Evolutionary conservation across 1,284 basidiomycete genomes (phyloP).

Genomic region (Peniophora sp.): DNA sequence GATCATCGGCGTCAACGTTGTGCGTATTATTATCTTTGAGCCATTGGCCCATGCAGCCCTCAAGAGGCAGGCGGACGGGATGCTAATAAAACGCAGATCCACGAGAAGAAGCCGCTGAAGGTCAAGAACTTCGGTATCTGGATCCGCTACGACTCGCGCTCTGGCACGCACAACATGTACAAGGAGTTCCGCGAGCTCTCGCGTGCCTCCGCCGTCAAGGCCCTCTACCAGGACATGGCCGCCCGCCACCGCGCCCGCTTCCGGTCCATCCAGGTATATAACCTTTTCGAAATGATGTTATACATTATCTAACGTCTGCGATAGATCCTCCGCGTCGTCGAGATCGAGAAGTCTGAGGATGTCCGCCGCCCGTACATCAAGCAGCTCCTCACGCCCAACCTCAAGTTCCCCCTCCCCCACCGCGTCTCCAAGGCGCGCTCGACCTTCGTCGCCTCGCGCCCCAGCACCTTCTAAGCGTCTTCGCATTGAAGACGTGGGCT

Average conservation of each 20-base stretch:
- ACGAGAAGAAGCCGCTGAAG: slow-evolving; percentile 95
- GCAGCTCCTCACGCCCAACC: slow-evolving; percentile 83
- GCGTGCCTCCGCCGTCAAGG: slow-evolving; percentile 93
- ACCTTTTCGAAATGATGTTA: neutral
- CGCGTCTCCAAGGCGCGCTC: slow-evolving; percentile 68
- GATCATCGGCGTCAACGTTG: slow-evolving; percentile 96
- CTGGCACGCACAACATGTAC: slow-evolving; percentile 97
- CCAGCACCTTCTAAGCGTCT: slow-evolving; percentile 51
- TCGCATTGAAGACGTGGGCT: neutral
- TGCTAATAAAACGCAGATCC: slow-evolving; percentile 67
- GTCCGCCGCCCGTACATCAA: slow-evolving; percentile 96
- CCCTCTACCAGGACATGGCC: slow-evolving; percentile 99
- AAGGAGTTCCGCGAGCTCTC: slow-evolving; percentile 97
- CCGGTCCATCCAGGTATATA: slow-evolving; percentile 89
- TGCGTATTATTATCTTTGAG: slow-evolving; percentile 47
- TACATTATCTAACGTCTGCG: slow-evolving; percentile 5
- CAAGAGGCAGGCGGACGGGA: slow-evolving; percentile 81
- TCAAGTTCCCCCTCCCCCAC: slow-evolving; percentile 99
- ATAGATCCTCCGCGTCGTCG: slow-evolving; percentile 88
- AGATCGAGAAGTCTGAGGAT: slow-evolving; percentile 89
- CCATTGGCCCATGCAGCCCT: slow-evolving; percentile 65
- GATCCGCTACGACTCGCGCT: slow-evolving; percentile 98
- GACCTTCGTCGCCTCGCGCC: slow-evolving; percentile 68
- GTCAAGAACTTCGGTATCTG: slow-evolving; percentile 99
- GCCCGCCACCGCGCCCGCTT: slow-evolving; percentile 98